Percentiles rank a stretch among this genome's conserved stretches.
These are phyloP conservation scores for Stevia rebaudiana DNA, from an alignment of 140 eudicot species.

Conservation along the genomic window DNA sequence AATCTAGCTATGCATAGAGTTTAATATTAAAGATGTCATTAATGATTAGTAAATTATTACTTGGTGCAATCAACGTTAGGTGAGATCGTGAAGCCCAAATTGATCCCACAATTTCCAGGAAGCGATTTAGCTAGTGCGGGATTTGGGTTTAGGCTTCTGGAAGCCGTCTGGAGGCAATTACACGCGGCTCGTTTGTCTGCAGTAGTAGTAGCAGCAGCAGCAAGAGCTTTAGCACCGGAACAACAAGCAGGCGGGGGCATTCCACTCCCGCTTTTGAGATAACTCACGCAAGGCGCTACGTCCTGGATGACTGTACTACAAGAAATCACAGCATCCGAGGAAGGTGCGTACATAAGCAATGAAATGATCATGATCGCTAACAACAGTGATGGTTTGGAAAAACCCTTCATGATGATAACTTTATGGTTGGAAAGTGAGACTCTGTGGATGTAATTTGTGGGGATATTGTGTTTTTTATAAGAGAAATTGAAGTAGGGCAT, in stretches of 20 bases:
- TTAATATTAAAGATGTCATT: neutral
- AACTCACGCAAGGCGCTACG: constrained; percentile 47
- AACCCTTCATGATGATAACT: constrained; percentile 31
- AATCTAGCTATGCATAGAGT: neutral
- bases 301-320: constrained; percentile 38
- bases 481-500: constrained; percentile 1
- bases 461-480: constrained; percentile 29
- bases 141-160: constrained; percentile 33
- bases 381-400: constrained; percentile 3
- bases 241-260: constrained; percentile 61
- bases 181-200: constrained; percentile 63
- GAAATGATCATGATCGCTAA: constrained; percentile 2
- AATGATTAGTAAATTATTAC: constrained; percentile 35
- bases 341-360: constrained; percentile 26
- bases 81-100: constrained; percentile 49
- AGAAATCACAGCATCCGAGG: constrained; percentile 36
- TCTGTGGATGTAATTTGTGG: neutral
- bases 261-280: constrained; percentile 57
- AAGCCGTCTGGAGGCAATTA: constrained; percentile 45
- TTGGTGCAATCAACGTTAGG: constrained; percentile 69
- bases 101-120: constrained; percentile 61
- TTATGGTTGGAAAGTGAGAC: neutral
- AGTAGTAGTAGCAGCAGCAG: constrained; percentile 38
- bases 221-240: constrained; percentile 50
- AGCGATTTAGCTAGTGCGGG: constrained; percentile 46